Evolutionary conservation across 331 rosid species (phyloP), one percentile per base, ranked within the genome.

Genomic region (Telfairia occidentalis): DNA sequence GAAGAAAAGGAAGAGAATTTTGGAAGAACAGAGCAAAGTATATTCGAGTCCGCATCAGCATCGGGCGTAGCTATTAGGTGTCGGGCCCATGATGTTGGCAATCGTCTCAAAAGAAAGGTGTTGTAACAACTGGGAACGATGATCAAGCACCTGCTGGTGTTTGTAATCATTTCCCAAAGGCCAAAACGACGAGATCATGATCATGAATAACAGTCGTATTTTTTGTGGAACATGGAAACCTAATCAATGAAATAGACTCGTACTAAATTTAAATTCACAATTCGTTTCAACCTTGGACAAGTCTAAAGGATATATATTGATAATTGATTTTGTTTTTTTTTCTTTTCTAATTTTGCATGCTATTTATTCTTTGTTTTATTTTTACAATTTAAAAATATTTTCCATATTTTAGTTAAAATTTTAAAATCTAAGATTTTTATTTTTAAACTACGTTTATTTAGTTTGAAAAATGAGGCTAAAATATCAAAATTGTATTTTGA

Each of bases 21-120:
- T 26, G 58, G 84, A 80, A 57, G 71, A 66, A 71, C 81, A 79
- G 83, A 73, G 92, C 81, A 84, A 85, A 57, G 91, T 84, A 87
- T 86, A 84, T 87, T 85, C 87, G 59, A 38, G 29, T 42, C 49
- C 35, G 73, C 54, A 50, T 48, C 48, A 40, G 66, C 76, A 19
- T 58, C 42, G 13, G 21, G n/a, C 9, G 24, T 40, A 16, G 46
- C 49, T 2, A 60, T 79, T 75, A 9, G 77, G 82, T 65, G 87
- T 85, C 69, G 89, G 86, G 82, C 79, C 82, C 77, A 50, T 32
- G 60, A 38, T 58, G 80, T 48, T 80, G 74, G 42, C 55, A 29
- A 73, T 76, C 75, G 23, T 37, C 60, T 32, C 30, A 23, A 34
- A 49, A 72, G 45, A 52, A 83, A 45, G 83, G 79, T 82, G 76